Conservation (phyloP, 108 stramenopile species). For the Cyclotella choctawhatcheeana region DNA sequence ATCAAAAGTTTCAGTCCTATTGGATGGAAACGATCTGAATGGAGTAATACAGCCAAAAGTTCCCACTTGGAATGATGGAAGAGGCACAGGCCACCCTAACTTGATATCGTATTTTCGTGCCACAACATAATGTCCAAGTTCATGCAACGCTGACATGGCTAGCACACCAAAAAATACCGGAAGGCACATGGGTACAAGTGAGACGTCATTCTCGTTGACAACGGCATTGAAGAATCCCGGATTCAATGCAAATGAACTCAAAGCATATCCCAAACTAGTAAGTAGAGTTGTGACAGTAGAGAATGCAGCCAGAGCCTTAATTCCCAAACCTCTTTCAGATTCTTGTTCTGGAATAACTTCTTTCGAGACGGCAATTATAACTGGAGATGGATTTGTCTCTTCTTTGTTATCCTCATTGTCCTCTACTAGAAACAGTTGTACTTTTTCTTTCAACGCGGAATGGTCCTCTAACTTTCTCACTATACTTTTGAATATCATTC, state of each 20-base stretch:
- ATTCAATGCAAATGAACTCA: slow-evolving; percentile 68
- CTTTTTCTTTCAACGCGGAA: slow-evolving; percentile 41
- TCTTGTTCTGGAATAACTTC: slow-evolving; percentile 59
- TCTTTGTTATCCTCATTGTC: slow-evolving; percentile 64
- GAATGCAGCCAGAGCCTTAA: slow-evolving; percentile 42
- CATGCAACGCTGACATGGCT: slow-evolving; percentile 61
- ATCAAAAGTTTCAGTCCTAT: slow-evolving; percentile 48
- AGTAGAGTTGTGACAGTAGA: slow-evolving; percentile 52
- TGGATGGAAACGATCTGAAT: slow-evolving; percentile 71
- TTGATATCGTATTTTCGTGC: slow-evolving; percentile 58
- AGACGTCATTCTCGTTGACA: slow-evolving; percentile 58
- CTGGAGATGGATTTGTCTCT: slow-evolving; percentile 53
- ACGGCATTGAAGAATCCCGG: slow-evolving; percentile 69
- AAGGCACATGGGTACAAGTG: slow-evolving; percentile 48
- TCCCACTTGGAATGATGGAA: slow-evolving; percentile 69
- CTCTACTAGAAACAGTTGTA: slow-evolving; percentile 70
- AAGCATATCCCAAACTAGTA: slow-evolving; percentile 62
- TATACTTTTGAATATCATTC: slow-evolving; percentile 53
- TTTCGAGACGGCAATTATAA: slow-evolving; percentile 66
- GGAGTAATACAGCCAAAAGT: slow-evolving; percentile 74
- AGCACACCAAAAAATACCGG: slow-evolving; percentile 70
- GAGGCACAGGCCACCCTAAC: slow-evolving; percentile 66
- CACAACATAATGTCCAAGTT: slow-evolving; percentile 62
- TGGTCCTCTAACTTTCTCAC: slow-evolving; percentile 47
- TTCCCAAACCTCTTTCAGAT: slow-evolving; percentile 32